Conservation (phyloP, 305 asterid genomes). For the Fraxinus greggii region DNA sequence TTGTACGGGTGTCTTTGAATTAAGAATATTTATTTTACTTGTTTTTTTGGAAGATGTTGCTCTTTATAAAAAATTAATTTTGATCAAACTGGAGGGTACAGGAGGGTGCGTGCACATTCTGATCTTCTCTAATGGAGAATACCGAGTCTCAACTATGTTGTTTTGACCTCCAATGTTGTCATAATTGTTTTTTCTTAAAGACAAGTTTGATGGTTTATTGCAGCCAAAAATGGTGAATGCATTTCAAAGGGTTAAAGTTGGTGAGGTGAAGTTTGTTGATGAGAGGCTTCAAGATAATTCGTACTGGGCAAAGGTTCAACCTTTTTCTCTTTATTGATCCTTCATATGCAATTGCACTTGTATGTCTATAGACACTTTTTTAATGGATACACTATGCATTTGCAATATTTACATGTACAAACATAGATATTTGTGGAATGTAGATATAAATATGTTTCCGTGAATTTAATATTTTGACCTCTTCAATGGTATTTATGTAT, state of each 20-base stretch:
- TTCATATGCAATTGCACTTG: not conserved
- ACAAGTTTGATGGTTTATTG: conserved; percentile 26
- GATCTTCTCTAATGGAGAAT: not conserved
- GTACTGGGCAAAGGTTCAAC: conserved; percentile 88
- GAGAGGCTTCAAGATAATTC: conserved; percentile 93
- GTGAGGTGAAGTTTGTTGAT: conserved; percentile 75
- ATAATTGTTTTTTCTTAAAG: not conserved
- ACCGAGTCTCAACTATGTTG: not conserved
- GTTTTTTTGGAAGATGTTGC: not conserved
- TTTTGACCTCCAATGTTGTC: not conserved
- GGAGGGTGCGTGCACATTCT: not conserved
- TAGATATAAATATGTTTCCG: not conserved
- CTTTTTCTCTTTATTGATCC: conserved; percentile 10
- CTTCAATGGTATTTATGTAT: not conserved
- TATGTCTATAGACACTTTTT: not conserved
- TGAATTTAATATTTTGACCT: not conserved
- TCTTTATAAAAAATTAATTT: not conserved
- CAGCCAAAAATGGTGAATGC: conserved; percentile 73
- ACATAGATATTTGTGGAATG: not conserved
- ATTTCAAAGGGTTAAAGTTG: conserved; percentile 87
- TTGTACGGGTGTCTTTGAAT: not conserved
- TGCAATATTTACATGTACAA: not conserved
- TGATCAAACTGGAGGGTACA: not conserved
- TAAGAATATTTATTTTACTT: not conserved
- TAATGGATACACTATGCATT: not conserved